Evolutionary conservation across 1,284 basidiomycete genomes (phyloP).

Genomic region (Pseudozyma sp.): DNA sequence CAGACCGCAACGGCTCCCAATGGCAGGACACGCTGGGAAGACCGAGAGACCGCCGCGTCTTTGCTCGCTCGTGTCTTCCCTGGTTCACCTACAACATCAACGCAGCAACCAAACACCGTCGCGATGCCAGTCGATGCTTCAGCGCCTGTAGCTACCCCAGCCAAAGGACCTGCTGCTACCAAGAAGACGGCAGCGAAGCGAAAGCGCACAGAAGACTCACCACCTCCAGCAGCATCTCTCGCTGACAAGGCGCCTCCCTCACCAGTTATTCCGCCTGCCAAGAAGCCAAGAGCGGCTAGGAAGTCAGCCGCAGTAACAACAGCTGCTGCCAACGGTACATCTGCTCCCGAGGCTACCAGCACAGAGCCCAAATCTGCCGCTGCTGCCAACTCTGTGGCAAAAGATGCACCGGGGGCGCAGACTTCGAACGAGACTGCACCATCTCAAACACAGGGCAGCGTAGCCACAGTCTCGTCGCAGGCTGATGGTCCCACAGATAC

Average conservation of each 20-base stretch:
- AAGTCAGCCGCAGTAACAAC: constrained; percentile 5
- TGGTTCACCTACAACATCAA: neutral
- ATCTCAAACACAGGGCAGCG: neutral
- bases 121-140: neutral
- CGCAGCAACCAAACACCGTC: neutral
- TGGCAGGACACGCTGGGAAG: constrained; percentile 7
- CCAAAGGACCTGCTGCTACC: neutral
- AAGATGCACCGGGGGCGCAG: neutral
- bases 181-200: constrained; percentile 22
- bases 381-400: neutral
- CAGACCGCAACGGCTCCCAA: neutral
- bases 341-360: neutral
- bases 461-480: neutral
- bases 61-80: constrained; percentile 9
- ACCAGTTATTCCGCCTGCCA: constrained; percentile 16
- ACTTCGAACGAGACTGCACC: neutral
- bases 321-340: neutral
- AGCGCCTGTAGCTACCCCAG: neutral
- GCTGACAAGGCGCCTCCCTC: constrained; percentile 8
- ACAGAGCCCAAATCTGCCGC: neutral
- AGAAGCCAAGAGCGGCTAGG: constrained; percentile 15
- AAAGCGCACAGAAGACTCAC: constrained; percentile 22
- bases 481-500: neutral
- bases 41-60: constrained; percentile 6
- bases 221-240: constrained; percentile 9